Percentiles rank a stretch among this genome's conserved stretches.
These are phyloP conservation scores for Zizania palustris DNA, from an alignment of 202 grass and related monocot genomes.

Conservation along the genomic window DNA sequence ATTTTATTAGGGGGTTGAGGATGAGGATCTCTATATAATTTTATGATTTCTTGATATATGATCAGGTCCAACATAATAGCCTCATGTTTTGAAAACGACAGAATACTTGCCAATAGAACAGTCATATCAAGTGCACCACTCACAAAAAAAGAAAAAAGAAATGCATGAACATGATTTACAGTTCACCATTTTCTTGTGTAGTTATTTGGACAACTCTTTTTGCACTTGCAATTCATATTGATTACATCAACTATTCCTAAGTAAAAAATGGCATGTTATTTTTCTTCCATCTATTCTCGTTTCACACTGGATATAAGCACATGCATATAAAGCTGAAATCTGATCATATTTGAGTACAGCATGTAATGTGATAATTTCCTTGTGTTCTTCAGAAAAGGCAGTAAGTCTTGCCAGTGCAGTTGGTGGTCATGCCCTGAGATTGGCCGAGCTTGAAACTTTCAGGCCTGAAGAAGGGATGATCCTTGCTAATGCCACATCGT, in stretches of 20 bases:
- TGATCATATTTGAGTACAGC: slow-evolving; percentile 19
- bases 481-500: slow-evolving; percentile 95
- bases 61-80: background rate
- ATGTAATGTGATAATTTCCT: slow-evolving; percentile 27
- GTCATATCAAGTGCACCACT: background rate
- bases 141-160: no score
- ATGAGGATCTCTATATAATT: no score
- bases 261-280: background rate
- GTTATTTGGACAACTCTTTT: slow-evolving; percentile 8
- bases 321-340: slow-evolving; percentile 31
- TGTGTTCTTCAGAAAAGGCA: slow-evolving; percentile 69
- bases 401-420: slow-evolving; percentile 74
- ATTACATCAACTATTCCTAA: background rate
- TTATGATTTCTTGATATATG: no score
- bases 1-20: no score
- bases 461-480: slow-evolving; percentile 83
- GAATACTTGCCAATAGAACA: background rate
- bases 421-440: slow-evolving; percentile 69
- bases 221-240: slow-evolving; percentile 2
- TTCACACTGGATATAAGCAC: slow-evolving; percentile 21
- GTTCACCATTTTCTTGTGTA: background rate
- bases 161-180: background rate
- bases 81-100: background rate
- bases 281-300: slow-evolving; percentile 2
- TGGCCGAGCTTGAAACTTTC: slow-evolving; percentile 82